Evolutionary conservation across 148 eudicot species (phyloP).

Genomic region (Mesembryanthemum crystallinum): DNA sequence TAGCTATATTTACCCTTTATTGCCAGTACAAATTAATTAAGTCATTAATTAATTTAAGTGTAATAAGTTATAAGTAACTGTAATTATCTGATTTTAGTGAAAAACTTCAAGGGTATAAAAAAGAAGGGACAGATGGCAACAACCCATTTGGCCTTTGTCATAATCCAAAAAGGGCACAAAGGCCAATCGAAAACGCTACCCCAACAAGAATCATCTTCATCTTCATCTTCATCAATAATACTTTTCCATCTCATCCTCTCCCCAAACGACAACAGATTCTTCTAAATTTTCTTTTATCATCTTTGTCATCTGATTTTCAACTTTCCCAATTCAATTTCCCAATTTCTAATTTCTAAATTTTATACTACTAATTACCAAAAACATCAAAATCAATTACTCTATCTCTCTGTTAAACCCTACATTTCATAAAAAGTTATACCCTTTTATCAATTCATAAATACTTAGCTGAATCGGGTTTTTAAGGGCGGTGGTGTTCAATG

Average conservation of each 20-base stretch:
- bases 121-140: neutral
- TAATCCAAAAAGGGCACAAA: conserved; percentile 19
- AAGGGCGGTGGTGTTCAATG: conserved; percentile 28
- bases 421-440: neutral
- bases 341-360: neutral
- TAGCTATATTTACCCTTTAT: no score
- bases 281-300: neutral
- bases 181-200: conserved; percentile 18
- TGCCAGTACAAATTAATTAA: no score
- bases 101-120: neutral
- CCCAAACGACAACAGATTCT: no score
- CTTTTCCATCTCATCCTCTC: no score
- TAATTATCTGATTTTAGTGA: no score
- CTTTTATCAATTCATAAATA: neutral
- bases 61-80: no score
- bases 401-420: conserved; percentile 14
- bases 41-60: no score
- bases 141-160: conserved; percentile 9
- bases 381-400: neutral
- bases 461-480: conserved; percentile 1
- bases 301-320: no score
- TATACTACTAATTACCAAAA: neutral
- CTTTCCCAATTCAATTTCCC: conserved; percentile 7
- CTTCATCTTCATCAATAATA: no score
- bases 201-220: no score